Evolutionary conservation across 2,329 filamentous ascomycete genomes (phyloP), one percentile per base, ranked within the genome.

Genomic region (Nigrospora osmanthi): DNA sequence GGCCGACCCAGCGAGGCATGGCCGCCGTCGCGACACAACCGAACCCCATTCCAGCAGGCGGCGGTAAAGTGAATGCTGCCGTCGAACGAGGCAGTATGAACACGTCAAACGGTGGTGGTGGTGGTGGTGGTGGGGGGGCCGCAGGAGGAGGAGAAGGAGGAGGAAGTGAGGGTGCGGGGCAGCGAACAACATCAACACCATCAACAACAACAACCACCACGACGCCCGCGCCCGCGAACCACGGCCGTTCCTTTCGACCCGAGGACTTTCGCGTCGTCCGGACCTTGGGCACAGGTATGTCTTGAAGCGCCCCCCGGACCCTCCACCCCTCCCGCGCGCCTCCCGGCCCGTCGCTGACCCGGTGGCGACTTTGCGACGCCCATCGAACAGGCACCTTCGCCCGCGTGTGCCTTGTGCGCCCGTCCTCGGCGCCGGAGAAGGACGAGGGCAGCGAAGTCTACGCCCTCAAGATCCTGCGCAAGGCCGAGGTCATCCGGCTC

Each of bases 401-500:
- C 52, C 76, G 87, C 52, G 87, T 93, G 38, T 89, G 85, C 71
- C 78, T 91, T 49, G 85, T 87, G 42, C 80, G 80, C 48, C 76
- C 87, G 34, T 73, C 77, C 36, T 72, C 74, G 52, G 69, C 71
- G 36, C 59, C 64, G 36, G 60, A 69, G 61, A 62, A 75, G 17
- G 69, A 68, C 34, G 78, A 83, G 55, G 69, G 71, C 49, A 72
- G 75, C 58, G 77, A 81, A 54, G 84, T 90, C n/a, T 90, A 83
- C 64, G 86, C 86, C 38, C 74, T 91, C 57, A 91, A 91, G 73
- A 88, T 89, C 45, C 66, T 91, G 52, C 80, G 85, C 50, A 84
- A 84, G 59, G 73, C 78, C 44, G 76, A 83, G 57, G 68, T 93
- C 38, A 85, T 93, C 62, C 83, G 83, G 51, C 76, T 91, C 47